Evolutionary conservation across 345 rosid genomes (phyloP).

Genomic region (Eutrema heterophyllum): DNA sequence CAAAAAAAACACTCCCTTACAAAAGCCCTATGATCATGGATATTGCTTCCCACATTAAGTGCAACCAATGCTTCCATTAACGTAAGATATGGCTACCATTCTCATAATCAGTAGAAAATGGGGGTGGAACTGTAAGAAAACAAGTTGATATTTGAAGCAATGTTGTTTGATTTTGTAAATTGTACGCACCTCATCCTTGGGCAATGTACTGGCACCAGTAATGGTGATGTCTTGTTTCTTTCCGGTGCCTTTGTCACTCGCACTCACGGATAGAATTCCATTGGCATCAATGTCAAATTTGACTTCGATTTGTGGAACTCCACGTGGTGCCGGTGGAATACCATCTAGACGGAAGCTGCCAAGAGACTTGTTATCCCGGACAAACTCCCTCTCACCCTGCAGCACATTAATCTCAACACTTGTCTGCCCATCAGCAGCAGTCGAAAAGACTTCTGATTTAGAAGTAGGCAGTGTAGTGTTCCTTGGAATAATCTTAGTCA

Average conservation of each 20-base stretch:
- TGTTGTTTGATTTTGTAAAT: background rate
- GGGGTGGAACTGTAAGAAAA: background rate
- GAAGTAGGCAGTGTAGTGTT: conserved; percentile 95
- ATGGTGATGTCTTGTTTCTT: conserved; percentile 96
- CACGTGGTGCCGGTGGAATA: conserved; percentile 87
- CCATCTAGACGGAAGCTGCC: conserved; percentile 75
- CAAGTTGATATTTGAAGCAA: background rate
- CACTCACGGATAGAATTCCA: conserved; percentile 84
- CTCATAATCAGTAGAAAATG: background rate
- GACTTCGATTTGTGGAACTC: conserved; percentile 92
- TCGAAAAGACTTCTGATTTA: conserved; percentile 96
- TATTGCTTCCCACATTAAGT: background rate
- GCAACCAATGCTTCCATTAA: background rate
- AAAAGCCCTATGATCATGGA: background rate
- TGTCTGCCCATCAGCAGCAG: conserved; percentile 99
- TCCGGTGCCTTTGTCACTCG: conserved; percentile 83
- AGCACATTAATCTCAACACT: conserved; percentile 97
- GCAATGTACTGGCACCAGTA: conserved; percentile 95
- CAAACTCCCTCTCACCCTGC: conserved; percentile 98
- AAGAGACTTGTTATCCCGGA: conserved; percentile 88
- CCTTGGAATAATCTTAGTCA: conserved; percentile 95
- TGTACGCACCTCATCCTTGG: conserved; percentile 73
- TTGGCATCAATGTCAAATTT: conserved; percentile 96
- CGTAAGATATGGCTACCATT: background rate
- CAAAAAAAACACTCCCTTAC: background rate